These are phyloP conservation scores for Aspergillus sp. DNA, from an alignment of 2,329 filamentous ascomycete genomes.

Conservation along the genomic window DNA sequence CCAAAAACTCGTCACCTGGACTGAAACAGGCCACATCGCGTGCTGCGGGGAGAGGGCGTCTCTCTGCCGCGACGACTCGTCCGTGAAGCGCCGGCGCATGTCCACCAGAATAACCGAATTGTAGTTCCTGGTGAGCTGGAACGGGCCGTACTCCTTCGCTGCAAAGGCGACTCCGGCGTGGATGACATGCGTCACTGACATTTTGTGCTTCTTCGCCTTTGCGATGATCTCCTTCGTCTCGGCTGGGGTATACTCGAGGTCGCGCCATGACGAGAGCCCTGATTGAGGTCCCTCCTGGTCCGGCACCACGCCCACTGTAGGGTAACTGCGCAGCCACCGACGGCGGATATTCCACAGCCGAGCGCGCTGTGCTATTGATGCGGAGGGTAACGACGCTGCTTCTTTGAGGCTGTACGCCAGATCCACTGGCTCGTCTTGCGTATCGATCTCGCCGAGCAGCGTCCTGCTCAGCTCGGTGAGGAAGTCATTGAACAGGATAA, in stretches of 20 bases:
- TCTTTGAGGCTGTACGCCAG: background rate
- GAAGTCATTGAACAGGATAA: background rate
- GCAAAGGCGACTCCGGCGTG: background rate
- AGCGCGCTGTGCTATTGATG: background rate
- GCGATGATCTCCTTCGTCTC: background rate
- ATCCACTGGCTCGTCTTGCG: background rate
- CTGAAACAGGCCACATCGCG: background rate
- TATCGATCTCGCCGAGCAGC: background rate
- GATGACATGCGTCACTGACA: background rate
- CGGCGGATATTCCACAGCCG: background rate
- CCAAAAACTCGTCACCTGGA: background rate
- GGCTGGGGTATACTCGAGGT: background rate
- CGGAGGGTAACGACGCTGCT: background rate
- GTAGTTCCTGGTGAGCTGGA: background rate
- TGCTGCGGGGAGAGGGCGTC: background rate
- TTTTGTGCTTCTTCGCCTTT: background rate
- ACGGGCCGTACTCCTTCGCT: background rate
- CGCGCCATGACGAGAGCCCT: background rate
- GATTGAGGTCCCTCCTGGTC: background rate
- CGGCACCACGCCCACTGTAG: background rate
- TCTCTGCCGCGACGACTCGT: background rate
- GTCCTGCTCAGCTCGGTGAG: background rate
- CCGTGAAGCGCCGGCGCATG: background rate
- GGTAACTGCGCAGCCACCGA: background rate
- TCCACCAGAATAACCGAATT: background rate